A percentile compares a stretch with the other conserved stretches of the same genome.
Conservation (phyloP, 441 rosid genomes). For the Bruguiera hainesii region DNA sequence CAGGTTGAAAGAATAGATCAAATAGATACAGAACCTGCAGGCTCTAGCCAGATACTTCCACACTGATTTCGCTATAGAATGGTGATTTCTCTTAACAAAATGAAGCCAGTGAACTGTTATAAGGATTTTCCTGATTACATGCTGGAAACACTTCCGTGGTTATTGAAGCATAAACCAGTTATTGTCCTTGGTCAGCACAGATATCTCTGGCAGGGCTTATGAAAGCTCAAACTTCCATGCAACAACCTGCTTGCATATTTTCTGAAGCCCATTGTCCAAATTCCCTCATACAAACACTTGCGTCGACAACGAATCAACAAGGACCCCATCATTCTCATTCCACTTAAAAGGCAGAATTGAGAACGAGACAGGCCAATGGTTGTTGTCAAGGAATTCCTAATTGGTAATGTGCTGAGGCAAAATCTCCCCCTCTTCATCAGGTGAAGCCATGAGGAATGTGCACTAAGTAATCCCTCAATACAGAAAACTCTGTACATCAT, state of each 20-base stretch:
- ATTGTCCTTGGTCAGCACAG: conserved; percentile 50
- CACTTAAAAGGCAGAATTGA: conserved; percentile 57
- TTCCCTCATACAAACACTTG: conserved; percentile 47
- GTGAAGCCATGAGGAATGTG: conserved; percentile 28
- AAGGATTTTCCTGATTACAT: conserved; percentile 38
- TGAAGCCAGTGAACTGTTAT: conserved; percentile 57
- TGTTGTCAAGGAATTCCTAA: conserved; percentile 50
- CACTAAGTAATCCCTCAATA: too few relatives aligned
- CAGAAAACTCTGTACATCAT: too few relatives aligned
- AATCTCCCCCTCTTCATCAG: conserved; percentile 55
- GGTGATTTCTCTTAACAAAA: conserved; percentile 45
- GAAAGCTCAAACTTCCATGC: conserved; percentile 69
- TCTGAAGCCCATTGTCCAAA: conserved; percentile 44
- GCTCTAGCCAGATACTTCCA: conserved; percentile 51
- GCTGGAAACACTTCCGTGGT: conserved; percentile 61
- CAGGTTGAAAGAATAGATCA: not conserved
- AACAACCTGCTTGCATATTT: conserved; percentile 40
- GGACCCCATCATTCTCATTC: conserved; percentile 32
- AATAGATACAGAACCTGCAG: conserved; percentile 34
- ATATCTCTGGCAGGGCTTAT: conserved; percentile 47
- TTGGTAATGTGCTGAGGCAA: conserved; percentile 36
- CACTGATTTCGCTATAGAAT: conserved; percentile 37
- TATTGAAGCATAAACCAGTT: conserved; percentile 60
- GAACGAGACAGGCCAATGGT: conserved; percentile 43
- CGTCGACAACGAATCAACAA: conserved; percentile 12